Base-by-base conservation (phyloP, 1,139 yeast genomes). In the Pichia cactophila region DNA sequence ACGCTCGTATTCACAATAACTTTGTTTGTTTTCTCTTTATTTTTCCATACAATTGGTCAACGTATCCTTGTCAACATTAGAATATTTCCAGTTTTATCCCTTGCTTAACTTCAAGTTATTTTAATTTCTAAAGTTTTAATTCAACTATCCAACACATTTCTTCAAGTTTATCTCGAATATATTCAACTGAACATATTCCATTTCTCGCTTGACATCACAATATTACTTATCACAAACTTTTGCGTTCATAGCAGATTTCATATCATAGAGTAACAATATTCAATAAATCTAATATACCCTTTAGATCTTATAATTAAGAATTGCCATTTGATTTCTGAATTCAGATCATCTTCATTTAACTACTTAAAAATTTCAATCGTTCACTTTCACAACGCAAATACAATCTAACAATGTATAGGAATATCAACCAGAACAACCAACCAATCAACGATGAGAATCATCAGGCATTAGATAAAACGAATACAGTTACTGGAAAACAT, bases 381-480 rank as follows among this genome's bases (percentile, higher is more conserved):
- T 16, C 16, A 16, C 7, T 14, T 35, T 26, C 3, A 14, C 8
- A n/a, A 14, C 5, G 23, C 8, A 14, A 33, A 6, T 35, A 16
- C 14, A 20, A 33, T 20, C n/a, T 5, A 26, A 26, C 40, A 33
- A 59, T 56, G 57, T 36, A 48, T 8, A 56, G 56, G 49, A 58
- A 54, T 51, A 33, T 53, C 16, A 47, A 52, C 3, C 39, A 40
- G 8, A 54, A 56, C 45, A 20, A 52, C 9, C 52, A 46, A 26
- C 36, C 42, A 16, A 45, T 42, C 11, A 58, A 55, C 46, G 59
- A 60, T 44, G 63, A 60, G 46, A 58, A 57, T 31, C 51, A 42
- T 11, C 26, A 38, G 12, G n/a, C 28, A n/a, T 29, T 45, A 16
- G 33, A 29, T 29, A 23, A 45, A 17, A 41, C 46, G 28, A 28